Evolutionary conservation across 2,329 filamentous ascomycete genomes (phyloP), one percentile per base, ranked within the genome.

Genomic region (Pseudogymnoascus sp.): DNA sequence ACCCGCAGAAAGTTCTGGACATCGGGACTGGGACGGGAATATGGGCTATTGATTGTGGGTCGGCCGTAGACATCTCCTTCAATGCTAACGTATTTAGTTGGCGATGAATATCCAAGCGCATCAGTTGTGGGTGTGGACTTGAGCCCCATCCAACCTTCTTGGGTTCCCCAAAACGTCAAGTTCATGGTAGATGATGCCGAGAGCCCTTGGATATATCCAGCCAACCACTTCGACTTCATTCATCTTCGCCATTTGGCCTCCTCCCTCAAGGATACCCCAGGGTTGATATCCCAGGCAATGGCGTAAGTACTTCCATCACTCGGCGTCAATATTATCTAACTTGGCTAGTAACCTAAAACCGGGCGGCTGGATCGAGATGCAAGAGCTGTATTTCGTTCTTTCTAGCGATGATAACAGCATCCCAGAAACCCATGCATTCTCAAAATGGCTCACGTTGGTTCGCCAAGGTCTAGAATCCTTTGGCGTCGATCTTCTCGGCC

Each of bases 131-230:
- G 77, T 2, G 74, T 77, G 3, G 77, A 79, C 65, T 69, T 79
- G n/a, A 76, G 75, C 29, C 77, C 77, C 0, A 78, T 78, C 3
- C 76, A 78, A 31, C 75, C 76, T 0, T 63, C 62, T 0, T 75
- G 62, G 62, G 75, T 81, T 3, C 80, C 80, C 21, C 76, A 78
- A 16, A 82, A 82, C 65, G 72, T 81, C 26, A 74, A 74, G 24
- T 82, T 82, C 69, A 70, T 80, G 44, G 74, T 82, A 14, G 80
- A 82, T 65, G 80, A 82, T 67, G 74, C 78, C 8, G 78, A 81
- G 67, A 73, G 78, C 62, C 72, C 76, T 4, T 83, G 81, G 81
- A 72, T 77, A 2, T 69, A 64, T 3, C 60, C 61, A 8, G 35
- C 13, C 11, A 63, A 65, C n/a, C 21, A 61, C 47, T 68, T 68